Conservation (phyloP, 202 grass and related monocot species). For the Panicum hallii region DNA sequence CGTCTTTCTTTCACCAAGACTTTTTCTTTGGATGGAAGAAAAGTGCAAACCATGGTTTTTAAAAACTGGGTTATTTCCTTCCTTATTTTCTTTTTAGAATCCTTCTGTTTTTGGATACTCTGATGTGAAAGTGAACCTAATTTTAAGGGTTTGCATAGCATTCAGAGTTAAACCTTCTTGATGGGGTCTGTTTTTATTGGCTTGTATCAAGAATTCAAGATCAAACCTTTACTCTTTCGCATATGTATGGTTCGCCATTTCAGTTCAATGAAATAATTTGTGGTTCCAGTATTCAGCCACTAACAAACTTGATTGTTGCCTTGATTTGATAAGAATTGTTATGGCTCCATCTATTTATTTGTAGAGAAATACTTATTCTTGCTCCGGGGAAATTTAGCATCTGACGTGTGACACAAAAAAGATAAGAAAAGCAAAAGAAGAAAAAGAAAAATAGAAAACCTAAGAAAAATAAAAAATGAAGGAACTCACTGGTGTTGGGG, state of each 20-base stretch:
- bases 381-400: too few species aligned
- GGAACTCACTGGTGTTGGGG: too few species aligned
- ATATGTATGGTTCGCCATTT: not conserved
- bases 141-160: constrained; percentile 28
- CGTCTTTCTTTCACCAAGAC: constrained; percentile 30
- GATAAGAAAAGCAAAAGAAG: too few species aligned
- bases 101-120: not conserved
- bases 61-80: not conserved
- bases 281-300: not conserved
- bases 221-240: not conserved
- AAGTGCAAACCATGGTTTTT: not conserved
- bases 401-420: too few species aligned
- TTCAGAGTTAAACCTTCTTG: constrained; percentile 21
- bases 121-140: constrained; percentile 8
- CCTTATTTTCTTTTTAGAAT: not conserved
- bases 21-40: constrained; percentile 49
- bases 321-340: not conserved
- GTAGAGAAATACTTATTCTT: not conserved
- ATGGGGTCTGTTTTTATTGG: constrained; percentile 27
- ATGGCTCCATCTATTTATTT: not conserved
- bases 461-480: too few species aligned
- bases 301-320: not conserved
- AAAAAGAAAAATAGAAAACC: too few species aligned
- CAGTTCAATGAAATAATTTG: not conserved
- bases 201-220: constrained; percentile 30